Evolutionary conservation across 768 basidiomycete species (phyloP), one percentile per base, ranked within the genome.

Genomic region (Termitomyces eurrhizus): DNA sequence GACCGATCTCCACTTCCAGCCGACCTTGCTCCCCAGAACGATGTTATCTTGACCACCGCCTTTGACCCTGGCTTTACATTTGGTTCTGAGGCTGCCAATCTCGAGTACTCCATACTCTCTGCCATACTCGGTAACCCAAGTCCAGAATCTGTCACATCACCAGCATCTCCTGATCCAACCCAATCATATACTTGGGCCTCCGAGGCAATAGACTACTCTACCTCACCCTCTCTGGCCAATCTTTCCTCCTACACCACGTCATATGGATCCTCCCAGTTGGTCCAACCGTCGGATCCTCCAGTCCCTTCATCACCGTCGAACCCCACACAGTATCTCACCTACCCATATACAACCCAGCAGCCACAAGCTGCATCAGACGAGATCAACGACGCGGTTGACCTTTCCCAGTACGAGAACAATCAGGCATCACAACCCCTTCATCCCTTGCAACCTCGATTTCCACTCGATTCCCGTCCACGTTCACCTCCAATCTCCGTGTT

Each of bases 21-120:
- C 50, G 85, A 86, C 55, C 71, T 82, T 0, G 83, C 83, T 69
- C 66, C 80, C 39, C 77, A 82, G 57, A 73, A 74, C 57, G 88
- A 92, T 62, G 77, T 84, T 8, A 76, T 92, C 62, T 84, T 88
- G 70, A 78, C 82, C 62, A 72, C 81, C 16, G 65, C 83, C 14
- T 88, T 89, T 68, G 84, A 89, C 70, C 78, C 88, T 53, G 77
- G 77, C 67, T 82, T 80, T 72, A 67, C 84, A 13, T 94, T 95
- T 73, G 90, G 88, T 54, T 93, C 92, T 49, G 92, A 95, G 71
- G 93, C 92, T 9, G 94, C 93, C 26, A 95, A 95, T 70, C 79
- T 93, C 62, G 96, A 98, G 70, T 98, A 97, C 74, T 93, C 93
- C 52, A 96, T 97, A 65, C 84, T 98, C 7, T 93, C 92, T 51